phyloP scores from a whole-genome alignment of 2,329 filamentous ascomycete genomes.

The Nemania abortiva region DNA sequence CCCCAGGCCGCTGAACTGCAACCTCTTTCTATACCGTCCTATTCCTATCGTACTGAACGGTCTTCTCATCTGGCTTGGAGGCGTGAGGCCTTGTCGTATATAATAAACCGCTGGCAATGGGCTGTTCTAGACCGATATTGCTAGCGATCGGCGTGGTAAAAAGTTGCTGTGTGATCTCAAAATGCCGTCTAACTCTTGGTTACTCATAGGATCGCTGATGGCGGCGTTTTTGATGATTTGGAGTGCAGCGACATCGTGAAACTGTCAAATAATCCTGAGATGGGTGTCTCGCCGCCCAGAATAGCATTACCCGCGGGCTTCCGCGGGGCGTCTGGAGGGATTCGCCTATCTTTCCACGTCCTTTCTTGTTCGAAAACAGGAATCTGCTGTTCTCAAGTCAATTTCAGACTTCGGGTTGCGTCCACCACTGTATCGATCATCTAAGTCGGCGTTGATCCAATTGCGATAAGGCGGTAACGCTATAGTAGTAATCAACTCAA shows the following conservation, averaged over 20 bases:
- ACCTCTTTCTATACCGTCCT: no score
- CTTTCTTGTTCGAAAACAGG: no score
- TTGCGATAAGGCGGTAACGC: neutral
- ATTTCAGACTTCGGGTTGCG: no score
- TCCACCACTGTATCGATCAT: neutral
- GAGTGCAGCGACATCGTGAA: neutral
- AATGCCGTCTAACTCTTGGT: neutral
- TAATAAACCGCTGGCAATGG: neutral
- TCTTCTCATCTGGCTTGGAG: neutral
- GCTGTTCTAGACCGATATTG: neutral
- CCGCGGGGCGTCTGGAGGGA: no score
- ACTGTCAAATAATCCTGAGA: neutral
- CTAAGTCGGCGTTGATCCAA: neutral
- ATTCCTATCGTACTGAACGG: neutral
- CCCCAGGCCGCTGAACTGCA: no score
- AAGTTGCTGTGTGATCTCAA: neutral
- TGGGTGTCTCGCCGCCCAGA: neutral
- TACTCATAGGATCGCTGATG: neutral
- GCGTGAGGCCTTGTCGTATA: neutral
- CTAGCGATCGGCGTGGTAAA: neutral
- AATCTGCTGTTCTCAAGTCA: no score
- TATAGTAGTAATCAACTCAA: neutral
- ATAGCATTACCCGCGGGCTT: no score
- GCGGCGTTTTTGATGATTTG: neutral
- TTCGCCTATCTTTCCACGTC: no score